Base-by-base conservation (phyloP, 805 yeast genomes). In the Hanseniaspora taiwanica region DNA sequence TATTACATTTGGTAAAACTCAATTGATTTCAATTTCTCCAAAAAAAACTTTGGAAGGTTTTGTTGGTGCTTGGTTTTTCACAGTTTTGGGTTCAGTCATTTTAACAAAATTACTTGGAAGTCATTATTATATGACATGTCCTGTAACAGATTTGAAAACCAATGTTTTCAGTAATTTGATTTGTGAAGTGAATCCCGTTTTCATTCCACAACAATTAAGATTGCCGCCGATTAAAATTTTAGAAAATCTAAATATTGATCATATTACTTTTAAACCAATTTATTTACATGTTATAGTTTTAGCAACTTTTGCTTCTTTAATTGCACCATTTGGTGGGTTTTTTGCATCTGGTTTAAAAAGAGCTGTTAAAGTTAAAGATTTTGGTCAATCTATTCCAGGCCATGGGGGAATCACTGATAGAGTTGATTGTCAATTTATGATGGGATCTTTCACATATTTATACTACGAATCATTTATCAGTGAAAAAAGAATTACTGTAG, bases 291-390 rank as follows among this genome's bases (percentile, higher is more conserved):
- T 93, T 1, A 71, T 85, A 43, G 71, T 79, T 34, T 65, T 89
- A 44, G 93, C 96, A 13, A 81, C 94, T 3, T 91, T 91, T 68
- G 97, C 98, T 2, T 89, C 97, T 0, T 70, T 91, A 48, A 80
- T 91, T 59, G 98, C 98, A 3, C 98, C 98, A 44, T 91, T 91
- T 57, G 98, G 98, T 40, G 98, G 98, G 1, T 91, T 91, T 60
- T 91, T 91, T 54, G 97, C 97, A 6, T 80, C 93, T 40, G 98
- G 97, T n/a, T 69, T 91, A 51, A 91, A 91, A 66, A 77, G 98
- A 62, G 85, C 97, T 12, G 87, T 91, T 64, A 83, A 89, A 54
- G 86, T 87, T 41, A 91, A 91, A 63, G 98, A 91, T 62, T 91
- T 91, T 55, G 98, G 97, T 49, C 94, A 89, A 55, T 89, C 97